phyloP scores from a whole-genome alignment of 345 rosid genomes.

The Clarkia xantiana region DNA sequence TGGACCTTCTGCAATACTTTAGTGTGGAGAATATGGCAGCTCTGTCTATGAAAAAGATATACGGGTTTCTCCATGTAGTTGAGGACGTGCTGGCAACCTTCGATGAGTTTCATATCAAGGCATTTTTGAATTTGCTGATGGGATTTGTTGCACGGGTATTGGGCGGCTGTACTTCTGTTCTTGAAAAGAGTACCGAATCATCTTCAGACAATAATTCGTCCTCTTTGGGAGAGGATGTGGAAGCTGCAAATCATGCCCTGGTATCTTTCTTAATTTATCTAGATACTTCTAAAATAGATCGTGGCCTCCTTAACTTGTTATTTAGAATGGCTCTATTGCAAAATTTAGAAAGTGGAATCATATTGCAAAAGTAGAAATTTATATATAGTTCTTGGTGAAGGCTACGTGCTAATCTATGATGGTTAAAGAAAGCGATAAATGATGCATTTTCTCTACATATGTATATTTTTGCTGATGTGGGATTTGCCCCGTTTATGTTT shows the following conservation, averaged over 20 bases:
- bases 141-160: slow-evolving; percentile 72
- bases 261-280: slow-evolving; percentile 21
- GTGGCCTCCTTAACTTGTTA: too few species aligned
- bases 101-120: slow-evolving; percentile 54
- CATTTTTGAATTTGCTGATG: slow-evolving; percentile 70
- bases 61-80: slow-evolving; percentile 76
- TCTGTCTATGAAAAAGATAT: slow-evolving; percentile 60
- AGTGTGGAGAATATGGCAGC: slow-evolving; percentile 36
- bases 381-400: too few species aligned
- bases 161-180: slow-evolving; percentile 32
- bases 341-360: too few species aligned
- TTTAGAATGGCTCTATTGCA: too few species aligned
- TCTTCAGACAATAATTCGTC: slow-evolving; percentile 13
- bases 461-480: too few species aligned
- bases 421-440: too few species aligned
- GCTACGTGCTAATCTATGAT: too few species aligned
- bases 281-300: too few species aligned
- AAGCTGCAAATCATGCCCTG: slow-evolving; percentile 18
- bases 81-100: slow-evolving; percentile 60
- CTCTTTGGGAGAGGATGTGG: slow-evolving; percentile 17
- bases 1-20: slow-evolving; percentile 37
- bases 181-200: slow-evolving; percentile 23
- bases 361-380: too few species aligned
- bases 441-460: too few species aligned
- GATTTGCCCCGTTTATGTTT: too few species aligned